phyloP scores from a whole-genome alignment of 2,329 filamentous ascomycete genomes.

The Sphaerostilbella broomeana region DNA sequence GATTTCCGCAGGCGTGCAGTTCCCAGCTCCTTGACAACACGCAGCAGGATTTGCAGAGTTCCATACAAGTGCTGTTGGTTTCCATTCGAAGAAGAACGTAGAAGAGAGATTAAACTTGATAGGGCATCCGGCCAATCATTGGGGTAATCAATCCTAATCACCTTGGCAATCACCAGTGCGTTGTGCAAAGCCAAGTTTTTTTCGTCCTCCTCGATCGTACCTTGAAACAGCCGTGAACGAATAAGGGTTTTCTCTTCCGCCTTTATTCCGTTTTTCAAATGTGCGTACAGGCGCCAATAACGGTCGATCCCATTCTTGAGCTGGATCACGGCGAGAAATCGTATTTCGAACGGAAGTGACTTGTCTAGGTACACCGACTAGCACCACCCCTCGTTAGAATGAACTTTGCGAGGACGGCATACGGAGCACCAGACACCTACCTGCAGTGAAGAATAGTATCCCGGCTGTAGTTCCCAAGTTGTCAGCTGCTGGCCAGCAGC shows the following conservation, averaged over 20 bases:
- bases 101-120: constrained; percentile 52
- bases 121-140: constrained; percentile 69
- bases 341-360: constrained; percentile 66
- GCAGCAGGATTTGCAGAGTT: constrained; percentile 68
- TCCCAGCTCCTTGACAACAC: constrained; percentile 84
- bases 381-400: too few relatives aligned
- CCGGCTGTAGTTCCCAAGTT: constrained; percentile 60
- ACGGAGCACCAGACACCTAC: too few relatives aligned
- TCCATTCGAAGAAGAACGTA: constrained; percentile 47
- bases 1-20: constrained; percentile 71
- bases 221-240: constrained; percentile 65
- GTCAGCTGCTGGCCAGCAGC: constrained; percentile 63
- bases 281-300: constrained; percentile 69
- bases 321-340: constrained; percentile 87
- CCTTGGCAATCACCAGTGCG: constrained; percentile 79
- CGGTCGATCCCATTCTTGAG: constrained; percentile 95
- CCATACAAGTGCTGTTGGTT: constrained; percentile 63
- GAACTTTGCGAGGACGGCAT: too few relatives aligned
- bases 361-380: constrained; percentile 77
- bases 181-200: constrained; percentile 76
- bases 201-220: constrained; percentile 71
- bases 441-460: constrained; percentile 64
- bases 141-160: constrained; percentile 84
- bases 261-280: constrained; percentile 57
- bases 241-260: constrained; percentile 72